A percentile compares a stretch with the other conserved stretches of the same genome.
Conservation (phyloP, 352 stramenopile genomes). For the Pythium oligandrum region DNA sequence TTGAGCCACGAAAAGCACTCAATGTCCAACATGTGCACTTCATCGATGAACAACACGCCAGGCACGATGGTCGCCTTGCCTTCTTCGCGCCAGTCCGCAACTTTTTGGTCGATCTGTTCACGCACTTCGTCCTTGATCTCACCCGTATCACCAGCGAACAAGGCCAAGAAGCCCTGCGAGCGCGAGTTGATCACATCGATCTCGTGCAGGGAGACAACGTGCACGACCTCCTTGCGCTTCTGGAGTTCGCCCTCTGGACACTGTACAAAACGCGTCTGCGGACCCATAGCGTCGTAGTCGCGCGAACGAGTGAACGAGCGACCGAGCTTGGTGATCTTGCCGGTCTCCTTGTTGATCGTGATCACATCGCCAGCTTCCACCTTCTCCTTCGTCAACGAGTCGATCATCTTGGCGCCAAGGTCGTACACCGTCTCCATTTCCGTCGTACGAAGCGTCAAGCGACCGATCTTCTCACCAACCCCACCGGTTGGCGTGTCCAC, state of each 20-base stretch:
- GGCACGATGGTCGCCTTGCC: constrained; percentile 98
- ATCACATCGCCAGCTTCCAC: constrained; percentile 98
- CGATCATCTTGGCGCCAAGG: constrained; percentile 99
- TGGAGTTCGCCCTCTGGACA: constrained; percentile 96
- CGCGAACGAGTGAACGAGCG: constrained; percentile 95
- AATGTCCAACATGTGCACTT: constrained; percentile 99
- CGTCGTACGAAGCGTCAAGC: constrained; percentile 97
- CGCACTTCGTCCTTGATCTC: constrained; percentile 99
- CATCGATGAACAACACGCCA: constrained; percentile 99
- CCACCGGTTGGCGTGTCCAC: constrained; percentile 88
- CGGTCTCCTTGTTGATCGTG: constrained; percentile 99
- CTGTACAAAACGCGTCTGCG: constrained; percentile 83
- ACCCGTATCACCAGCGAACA: constrained; percentile 99
- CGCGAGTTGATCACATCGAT: constrained; percentile 99
- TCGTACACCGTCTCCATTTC: constrained; percentile 99
- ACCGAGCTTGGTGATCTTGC: constrained; percentile 98
- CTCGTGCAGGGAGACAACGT: constrained; percentile 97
- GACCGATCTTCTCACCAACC: constrained; percentile 80
- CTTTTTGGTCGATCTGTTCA: constrained; percentile 98
- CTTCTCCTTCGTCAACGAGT: constrained; percentile 98
- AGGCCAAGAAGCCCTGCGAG: constrained; percentile 97
- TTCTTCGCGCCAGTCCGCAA: constrained; percentile 94
- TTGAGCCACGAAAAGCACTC: constrained; percentile 99
- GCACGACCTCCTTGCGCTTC: constrained; percentile 98
- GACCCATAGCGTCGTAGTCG: constrained; percentile 99